Evolutionary conservation across 306 rosid species (phyloP).

Genomic region (Pyrus communis): DNA sequence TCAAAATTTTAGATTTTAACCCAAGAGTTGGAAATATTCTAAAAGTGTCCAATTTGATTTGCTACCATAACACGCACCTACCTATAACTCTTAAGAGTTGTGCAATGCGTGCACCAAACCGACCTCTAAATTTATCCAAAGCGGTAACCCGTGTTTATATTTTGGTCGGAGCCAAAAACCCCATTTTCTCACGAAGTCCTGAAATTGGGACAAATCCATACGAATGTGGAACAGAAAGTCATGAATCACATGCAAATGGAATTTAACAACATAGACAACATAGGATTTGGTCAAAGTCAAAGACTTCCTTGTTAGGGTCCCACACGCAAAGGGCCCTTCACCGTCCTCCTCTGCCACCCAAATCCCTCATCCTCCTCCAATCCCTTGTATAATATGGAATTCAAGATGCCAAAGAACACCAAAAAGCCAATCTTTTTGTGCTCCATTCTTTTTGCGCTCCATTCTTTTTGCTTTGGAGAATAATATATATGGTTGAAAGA

Average conservation of each 20-base stretch:
- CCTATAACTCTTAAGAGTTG: neutral
- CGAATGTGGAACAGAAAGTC: neutral
- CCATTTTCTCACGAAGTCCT: neutral
- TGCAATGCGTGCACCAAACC: neutral
- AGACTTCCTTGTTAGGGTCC: constrained; percentile 36
- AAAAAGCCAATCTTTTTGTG: constrained; percentile 30
- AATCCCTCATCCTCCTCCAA: constrained; percentile 13
- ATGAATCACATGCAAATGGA: neutral
- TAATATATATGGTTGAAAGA: constrained; percentile 20
- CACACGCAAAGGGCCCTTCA: constrained; percentile 38
- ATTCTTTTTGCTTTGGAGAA: constrained; percentile 26
- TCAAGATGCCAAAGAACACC: constrained; percentile 41
- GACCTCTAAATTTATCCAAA: neutral
- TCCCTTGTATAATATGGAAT: neutral
- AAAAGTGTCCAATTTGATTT: neutral
- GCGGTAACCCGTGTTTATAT: neutral
- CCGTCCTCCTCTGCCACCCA: constrained; percentile 51
- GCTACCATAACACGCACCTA: neutral
- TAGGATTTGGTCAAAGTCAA: constrained; percentile 57
- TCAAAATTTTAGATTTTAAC: too few species aligned
- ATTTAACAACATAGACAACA: neutral
- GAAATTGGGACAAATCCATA: neutral
- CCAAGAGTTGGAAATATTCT: rapidly evolving
- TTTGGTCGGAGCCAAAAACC: neutral
- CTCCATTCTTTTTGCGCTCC: constrained; percentile 47